phyloP scores from a whole-genome alignment of 805 yeast genomes.

The Cyberlindnera meyerae region DNA sequence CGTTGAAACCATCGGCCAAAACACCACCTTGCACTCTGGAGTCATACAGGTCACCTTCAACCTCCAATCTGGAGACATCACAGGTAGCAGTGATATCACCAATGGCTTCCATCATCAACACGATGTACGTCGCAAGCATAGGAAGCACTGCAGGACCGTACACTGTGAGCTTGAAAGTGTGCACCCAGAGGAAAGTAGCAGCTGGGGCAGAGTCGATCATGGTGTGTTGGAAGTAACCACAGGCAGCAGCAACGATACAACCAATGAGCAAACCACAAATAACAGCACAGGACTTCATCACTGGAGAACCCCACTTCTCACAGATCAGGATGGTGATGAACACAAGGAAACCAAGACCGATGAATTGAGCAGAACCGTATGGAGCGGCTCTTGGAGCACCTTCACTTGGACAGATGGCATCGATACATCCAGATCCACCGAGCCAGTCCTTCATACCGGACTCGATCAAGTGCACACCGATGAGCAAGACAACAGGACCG shows the following conservation, averaged over 20 bases:
- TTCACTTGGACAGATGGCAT: conserved; percentile 40
- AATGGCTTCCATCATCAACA: conserved; percentile 86
- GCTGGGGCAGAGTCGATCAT: conserved; percentile 69
- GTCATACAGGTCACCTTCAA: conserved; percentile 77
- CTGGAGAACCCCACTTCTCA: conserved; percentile 90
- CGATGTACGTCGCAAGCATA: conserved; percentile 75
- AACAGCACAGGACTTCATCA: conserved; percentile 92
- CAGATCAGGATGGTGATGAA: conserved; percentile 66
- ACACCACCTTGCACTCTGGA: conserved; percentile 91
- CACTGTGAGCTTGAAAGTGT: conserved; percentile 69
- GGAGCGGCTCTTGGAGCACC: conserved; percentile 55
- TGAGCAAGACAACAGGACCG: conserved; percentile 86
- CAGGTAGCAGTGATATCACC: conserved; percentile 94
- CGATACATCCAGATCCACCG: conserved; percentile 73
- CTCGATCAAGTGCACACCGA: conserved; percentile 65
- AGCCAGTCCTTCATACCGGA: conserved; percentile 81
- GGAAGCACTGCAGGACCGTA: conserved; percentile 88
- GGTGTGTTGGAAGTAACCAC: conserved; percentile 66
- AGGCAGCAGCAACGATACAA: conserved; percentile 88
- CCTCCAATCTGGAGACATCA: conserved; percentile 82
- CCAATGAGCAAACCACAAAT: conserved; percentile 81
- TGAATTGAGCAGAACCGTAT: conserved; percentile 84
- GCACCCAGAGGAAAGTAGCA: conserved; percentile 82
- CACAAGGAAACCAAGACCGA: conserved; percentile 85
- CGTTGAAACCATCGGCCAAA: conserved; percentile 82